A percentile compares a stretch with the other conserved stretches of the same genome.
These are phyloP conservation scores for Chrysoporthe cubensis DNA, from an alignment of 2,329 filamentous ascomycete species.

Conservation along the genomic window DNA sequence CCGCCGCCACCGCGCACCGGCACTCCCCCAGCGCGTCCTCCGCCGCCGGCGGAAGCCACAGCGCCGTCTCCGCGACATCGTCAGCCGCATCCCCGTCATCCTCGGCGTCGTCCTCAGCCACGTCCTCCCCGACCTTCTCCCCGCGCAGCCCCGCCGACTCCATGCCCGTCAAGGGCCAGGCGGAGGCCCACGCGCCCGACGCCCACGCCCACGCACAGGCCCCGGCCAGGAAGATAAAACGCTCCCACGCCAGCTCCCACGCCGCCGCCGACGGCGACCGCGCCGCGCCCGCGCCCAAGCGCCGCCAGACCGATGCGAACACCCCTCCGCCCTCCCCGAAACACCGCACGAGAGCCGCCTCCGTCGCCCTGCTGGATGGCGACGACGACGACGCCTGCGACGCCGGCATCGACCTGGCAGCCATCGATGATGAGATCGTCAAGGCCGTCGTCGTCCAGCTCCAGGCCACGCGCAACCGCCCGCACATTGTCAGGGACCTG, in stretches of 20 bases:
- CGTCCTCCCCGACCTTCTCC: constrained; percentile 36
- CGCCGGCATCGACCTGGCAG: constrained; percentile 73
- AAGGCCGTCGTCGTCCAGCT: constrained; percentile 87
- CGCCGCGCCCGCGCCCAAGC: constrained; percentile 39
- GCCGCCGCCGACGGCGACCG: constrained; percentile 35
- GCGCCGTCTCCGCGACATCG: constrained; percentile 30
- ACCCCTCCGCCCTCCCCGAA: constrained; percentile 81
- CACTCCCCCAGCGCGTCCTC: constrained; percentile 39
- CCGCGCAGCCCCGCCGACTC: constrained; percentile 24
- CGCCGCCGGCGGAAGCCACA: constrained; percentile 32
- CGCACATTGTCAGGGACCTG: constrained; percentile 93
- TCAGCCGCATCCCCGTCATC: constrained; percentile 39
- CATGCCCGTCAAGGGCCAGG: constrained; percentile 26
- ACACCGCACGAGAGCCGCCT: constrained; percentile 37
- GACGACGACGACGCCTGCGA: constrained; percentile 38
- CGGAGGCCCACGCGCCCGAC: background rate
- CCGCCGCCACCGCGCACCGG: constrained; percentile 52
- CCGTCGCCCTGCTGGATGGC: constrained; percentile 46
- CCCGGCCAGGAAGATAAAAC: constrained; percentile 71
- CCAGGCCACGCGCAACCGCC: constrained; percentile 86
- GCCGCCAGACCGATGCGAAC: constrained; percentile 57
- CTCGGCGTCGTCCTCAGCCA: constrained; percentile 34
- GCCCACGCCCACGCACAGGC: constrained; percentile 41
- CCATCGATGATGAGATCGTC: constrained; percentile 94
- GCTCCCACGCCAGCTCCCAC: constrained; percentile 65